Base-by-base conservation (phyloP, 2,329 filamentous ascomycete genomes). In the Sordariomycetes sp. region DNA sequence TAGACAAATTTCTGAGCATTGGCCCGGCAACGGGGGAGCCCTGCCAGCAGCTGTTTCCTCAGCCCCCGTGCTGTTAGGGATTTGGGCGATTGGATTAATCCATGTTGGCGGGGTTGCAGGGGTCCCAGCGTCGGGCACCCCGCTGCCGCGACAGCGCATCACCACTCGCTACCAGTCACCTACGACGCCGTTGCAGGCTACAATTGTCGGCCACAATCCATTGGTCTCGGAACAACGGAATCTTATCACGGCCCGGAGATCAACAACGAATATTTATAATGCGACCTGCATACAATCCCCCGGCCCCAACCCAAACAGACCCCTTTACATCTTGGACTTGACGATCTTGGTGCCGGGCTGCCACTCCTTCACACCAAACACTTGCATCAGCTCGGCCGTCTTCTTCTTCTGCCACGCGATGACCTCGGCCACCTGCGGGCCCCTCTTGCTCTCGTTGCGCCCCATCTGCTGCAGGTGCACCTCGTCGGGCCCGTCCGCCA, bases 401-500 rank as follows among this genome's bases (percentile, higher is more conserved):
- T 80, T 85, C 66, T 77, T 73, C 69, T 77, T 79, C 76, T 93
- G 89, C 68, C 73, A 76, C 64, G 79, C 73, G 59, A 91, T 84
- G 68, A 80, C 80, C 61, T 78, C 75, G 51, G 85, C 76, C 53
- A 85, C 79, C 64, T 79, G 81, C 62, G 74, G 69, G 59, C 83
- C 86, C 63, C 82, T 80, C 72, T 81, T 87, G 70, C 90, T 92
- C 79, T 94, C 89, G 64, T 90, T 90, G 64, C 80, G 79, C 18
- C 89, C 89, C 76, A 94, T 77, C 75, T 94, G 89, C 70, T 89
- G 78, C 63, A 92, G 73, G 71, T 95, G 94, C 61, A 97, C 94
- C 82, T 99, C 94, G 73, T 99, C 94, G 0, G 94, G 94, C 0
- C 94, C 94, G 72, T 99, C 94, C 0, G 90, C 91, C 64, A 96